A percentile compares a stretch with the other conserved stretches of the same genome.
These are phyloP conservation scores for Podospora didyma DNA, from an alignment of 495 filamentous ascomycete species.

Conservation along the genomic window DNA sequence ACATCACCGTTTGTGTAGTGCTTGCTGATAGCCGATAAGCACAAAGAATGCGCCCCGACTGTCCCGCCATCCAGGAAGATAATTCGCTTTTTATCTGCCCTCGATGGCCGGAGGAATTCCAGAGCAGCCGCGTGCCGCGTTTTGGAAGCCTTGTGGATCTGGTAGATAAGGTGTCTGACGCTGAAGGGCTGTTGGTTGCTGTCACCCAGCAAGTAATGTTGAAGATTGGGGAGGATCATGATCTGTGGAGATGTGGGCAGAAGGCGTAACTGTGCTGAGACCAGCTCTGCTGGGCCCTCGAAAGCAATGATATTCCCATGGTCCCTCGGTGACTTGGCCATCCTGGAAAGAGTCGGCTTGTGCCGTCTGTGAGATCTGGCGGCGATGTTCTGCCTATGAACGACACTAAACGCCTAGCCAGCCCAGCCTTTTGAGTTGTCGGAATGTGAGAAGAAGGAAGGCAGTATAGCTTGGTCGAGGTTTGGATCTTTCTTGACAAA, in stretches of 20 bases:
- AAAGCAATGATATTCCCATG: constrained; percentile 48
- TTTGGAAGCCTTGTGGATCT: constrained; percentile 37
- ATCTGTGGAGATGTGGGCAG: constrained; percentile 47
- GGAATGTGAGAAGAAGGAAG: too few species aligned
- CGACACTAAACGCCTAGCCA: too few species aligned
- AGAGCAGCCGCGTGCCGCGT: constrained; percentile 39
- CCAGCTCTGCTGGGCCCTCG: constrained; percentile 43
- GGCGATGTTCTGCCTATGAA: neutral
- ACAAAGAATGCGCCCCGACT: constrained; percentile 39
- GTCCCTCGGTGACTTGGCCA: constrained; percentile 14
- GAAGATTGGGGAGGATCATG: constrained; percentile 41
- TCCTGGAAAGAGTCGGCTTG: neutral
- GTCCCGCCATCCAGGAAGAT: constrained; percentile 52
- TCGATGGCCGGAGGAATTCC: constrained; percentile 39
- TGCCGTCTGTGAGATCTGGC: neutral
- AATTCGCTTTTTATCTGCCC: constrained; percentile 35
- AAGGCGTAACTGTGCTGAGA: constrained; percentile 48
- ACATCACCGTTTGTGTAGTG: constrained; percentile 39
- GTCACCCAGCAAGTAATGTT: constrained; percentile 29
- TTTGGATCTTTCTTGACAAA: too few species aligned
- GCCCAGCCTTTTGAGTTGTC: too few species aligned
- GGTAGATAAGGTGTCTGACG: constrained; percentile 34
- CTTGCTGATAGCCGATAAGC: constrained; percentile 40
- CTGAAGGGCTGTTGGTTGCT: constrained; percentile 23
- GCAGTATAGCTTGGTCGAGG: too few species aligned